Base-by-base conservation (phyloP, 352 stramenopile species). In the Blastocystis sp. region DNA sequence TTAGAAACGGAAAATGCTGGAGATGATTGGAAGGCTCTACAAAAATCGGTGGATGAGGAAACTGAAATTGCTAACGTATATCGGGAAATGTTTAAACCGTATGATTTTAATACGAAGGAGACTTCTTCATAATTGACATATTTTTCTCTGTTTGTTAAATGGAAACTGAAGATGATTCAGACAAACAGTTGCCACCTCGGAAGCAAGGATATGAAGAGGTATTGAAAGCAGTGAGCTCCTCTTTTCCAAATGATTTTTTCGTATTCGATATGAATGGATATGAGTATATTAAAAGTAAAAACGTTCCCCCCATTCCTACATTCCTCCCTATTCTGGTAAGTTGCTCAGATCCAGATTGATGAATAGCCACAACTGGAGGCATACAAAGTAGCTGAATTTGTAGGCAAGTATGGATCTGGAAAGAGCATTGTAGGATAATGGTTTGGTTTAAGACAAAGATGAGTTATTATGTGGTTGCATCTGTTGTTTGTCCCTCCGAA, bases 51-150 rank as follows among this genome's bases (percentile, higher is more conserved):
- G n/a, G 73, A 84, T 37, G 73, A 84, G 26, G 73, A 84, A 20
- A 53, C 73, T 6, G 26, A 63, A 23, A 26, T 84, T 15, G 68
- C 73, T 20, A 9, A 26, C n/a, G 34, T 69, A 37, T 59, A 69
- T 13, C 43, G 73, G 68, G 73, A 84, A 37, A 45, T 68, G 73
- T 84, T 84, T 45, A 84, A 84, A 45, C 73, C 73, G 4, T 84
- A 84, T 26, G 73, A 84, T 53, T 68, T 84, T 45, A 68, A 56
- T 45, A 20, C 34, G 39, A 26, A 47, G 13, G 70, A 41, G 37
- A 34, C 18, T 39, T 53, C 23, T 68, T 20, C 53, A 50, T 39
- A 66, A 53, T 68, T 84, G 37, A 23, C 47, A 37, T 0, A 69
- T 37, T 59, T 53, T 23, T n/a, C 7, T 68, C 53, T 61, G 50